Evolutionary conservation across 1,284 basidiomycete genomes (phyloP).

Genomic region (Cryptococcus floricola): DNA sequence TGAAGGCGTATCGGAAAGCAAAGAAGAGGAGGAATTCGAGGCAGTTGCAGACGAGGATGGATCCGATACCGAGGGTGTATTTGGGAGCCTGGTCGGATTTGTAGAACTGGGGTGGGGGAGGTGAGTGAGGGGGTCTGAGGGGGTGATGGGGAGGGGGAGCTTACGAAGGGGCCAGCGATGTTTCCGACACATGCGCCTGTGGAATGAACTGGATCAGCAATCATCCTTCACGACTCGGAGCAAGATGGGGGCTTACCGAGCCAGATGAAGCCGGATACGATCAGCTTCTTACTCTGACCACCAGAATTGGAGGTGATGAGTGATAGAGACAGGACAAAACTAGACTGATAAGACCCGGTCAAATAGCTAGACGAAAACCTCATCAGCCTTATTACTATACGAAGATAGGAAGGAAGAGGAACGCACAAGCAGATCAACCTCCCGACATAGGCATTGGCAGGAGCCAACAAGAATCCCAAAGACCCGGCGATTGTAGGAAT

Average conservation of each 20-base stretch:
- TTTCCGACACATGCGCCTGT: slow-evolving; percentile 36
- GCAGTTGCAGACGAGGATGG: slow-evolving; percentile 47
- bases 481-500: slow-evolving; percentile 47
- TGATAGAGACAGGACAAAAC: slow-evolving; percentile 53
- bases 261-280: slow-evolving; percentile 45
- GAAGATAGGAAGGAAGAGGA: background rate
- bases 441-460: slow-evolving; percentile 43
- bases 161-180: slow-evolving; percentile 43
- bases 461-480: slow-evolving; percentile 49
- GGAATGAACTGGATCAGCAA: background rate
- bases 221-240: background rate
- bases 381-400: background rate
- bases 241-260: slow-evolving; percentile 35
- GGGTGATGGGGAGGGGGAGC: slow-evolving; percentile 15
- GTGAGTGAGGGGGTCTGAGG: background rate
- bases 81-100: slow-evolving; percentile 47
- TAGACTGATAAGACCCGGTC: slow-evolving; percentile 51
- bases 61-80: slow-evolving; percentile 51
- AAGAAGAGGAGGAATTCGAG: slow-evolving; percentile 48
- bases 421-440: slow-evolving; percentile 57
- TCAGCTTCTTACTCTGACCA: slow-evolving; percentile 53
- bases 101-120: slow-evolving; percentile 42
- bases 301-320: slow-evolving; percentile 54
- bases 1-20: slow-evolving; percentile 49
- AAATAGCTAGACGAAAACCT: slow-evolving; percentile 33